These are phyloP conservation scores for Hygrocybe coccinea DNA, from an alignment of 768 basidiomycete genomes.

Conservation along the genomic window DNA sequence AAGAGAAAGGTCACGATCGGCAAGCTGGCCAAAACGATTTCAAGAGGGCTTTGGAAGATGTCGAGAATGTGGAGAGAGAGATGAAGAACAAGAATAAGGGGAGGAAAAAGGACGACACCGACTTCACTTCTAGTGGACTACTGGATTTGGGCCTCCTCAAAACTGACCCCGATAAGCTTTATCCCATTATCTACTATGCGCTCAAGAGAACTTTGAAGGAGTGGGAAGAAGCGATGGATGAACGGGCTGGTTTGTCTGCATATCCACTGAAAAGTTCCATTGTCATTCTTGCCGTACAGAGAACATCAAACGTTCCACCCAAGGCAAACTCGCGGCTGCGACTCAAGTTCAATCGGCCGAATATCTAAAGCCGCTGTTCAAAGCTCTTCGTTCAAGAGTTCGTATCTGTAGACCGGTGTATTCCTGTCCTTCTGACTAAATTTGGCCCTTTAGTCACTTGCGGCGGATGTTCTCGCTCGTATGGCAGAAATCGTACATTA, in stretches of 20 bases:
- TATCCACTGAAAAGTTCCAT: neutral
- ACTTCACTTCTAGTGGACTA: conserved; percentile 49
- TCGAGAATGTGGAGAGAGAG: conserved; percentile 72
- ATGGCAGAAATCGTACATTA: conserved; percentile 93
- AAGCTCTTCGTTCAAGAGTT: conserved; percentile 80
- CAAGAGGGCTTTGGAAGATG: conserved; percentile 81
- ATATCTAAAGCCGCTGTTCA: conserved; percentile 96
- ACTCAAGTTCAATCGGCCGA: conserved; percentile 94
- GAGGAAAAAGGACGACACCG: conserved; percentile 61
- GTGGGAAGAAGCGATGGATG: conserved; percentile 94
- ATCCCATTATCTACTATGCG: conserved; percentile 95
- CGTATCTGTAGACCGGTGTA: conserved; percentile 28
- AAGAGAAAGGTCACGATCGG: conserved; percentile 77
- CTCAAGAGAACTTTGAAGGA: conserved; percentile 90
- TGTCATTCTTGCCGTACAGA: conserved; percentile 41
- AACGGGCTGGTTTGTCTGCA: conserved; percentile 68
- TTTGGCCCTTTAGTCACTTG: conserved; percentile 51
- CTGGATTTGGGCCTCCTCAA: conserved; percentile 81
- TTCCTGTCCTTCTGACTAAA: neutral
- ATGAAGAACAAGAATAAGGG: conserved; percentile 56
- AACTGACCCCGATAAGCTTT: conserved; percentile 89
- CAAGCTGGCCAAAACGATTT: conserved; percentile 93
- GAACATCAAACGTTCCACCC: conserved; percentile 77
- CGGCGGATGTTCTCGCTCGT: conserved; percentile 75
- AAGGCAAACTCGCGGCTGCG: conserved; percentile 91